Conservation (phyloP, 257 asterid species). For the Cordia subcordata region DNA sequence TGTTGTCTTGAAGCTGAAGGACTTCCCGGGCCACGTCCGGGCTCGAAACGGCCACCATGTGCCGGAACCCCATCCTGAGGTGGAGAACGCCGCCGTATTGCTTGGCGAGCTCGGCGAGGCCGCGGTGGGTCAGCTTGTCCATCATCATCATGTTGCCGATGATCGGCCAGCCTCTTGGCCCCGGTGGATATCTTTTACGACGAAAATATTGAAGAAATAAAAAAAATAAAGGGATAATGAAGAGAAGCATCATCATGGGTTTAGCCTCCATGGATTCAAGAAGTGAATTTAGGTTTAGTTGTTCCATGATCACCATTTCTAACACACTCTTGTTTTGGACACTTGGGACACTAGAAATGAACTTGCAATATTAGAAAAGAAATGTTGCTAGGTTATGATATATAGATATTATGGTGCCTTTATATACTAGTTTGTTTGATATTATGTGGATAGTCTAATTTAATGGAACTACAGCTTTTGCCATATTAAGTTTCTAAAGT, state of each 20-base stretch:
- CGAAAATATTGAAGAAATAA: slow-evolving; percentile 9
- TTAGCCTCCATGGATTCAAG: slow-evolving; percentile 8
- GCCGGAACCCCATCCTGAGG: slow-evolving; percentile 1
- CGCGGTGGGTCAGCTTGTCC: slow-evolving; percentile 57
- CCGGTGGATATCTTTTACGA: slow-evolving; percentile 49
- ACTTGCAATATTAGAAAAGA: neutral
- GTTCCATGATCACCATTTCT: neutral
- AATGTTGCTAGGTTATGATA: neutral
- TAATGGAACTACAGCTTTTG: too few relatives aligned
- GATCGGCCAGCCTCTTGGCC: slow-evolving; percentile 62
- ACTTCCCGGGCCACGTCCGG: slow-evolving; percentile 56
- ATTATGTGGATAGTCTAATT: neutral
- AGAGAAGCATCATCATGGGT: slow-evolving; percentile 18
- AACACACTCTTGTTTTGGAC: too few relatives aligned
- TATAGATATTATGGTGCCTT: neutral
- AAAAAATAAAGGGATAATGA: slow-evolving; percentile 26
- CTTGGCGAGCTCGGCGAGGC: slow-evolving; percentile 43
- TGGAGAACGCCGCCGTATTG: slow-evolving; percentile 47
- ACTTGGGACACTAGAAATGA: too few relatives aligned
- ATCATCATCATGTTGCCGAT: slow-evolving; percentile 51
- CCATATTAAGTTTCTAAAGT: too few relatives aligned
- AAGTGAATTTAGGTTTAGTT: neutral
- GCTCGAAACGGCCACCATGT: slow-evolving; percentile 49
- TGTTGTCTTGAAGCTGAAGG: slow-evolving; percentile 51
- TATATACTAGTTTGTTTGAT: neutral